phyloP scores from a whole-genome alignment of 1,284 basidiomycete genomes.

The Cryptococcus sp. region DNA sequence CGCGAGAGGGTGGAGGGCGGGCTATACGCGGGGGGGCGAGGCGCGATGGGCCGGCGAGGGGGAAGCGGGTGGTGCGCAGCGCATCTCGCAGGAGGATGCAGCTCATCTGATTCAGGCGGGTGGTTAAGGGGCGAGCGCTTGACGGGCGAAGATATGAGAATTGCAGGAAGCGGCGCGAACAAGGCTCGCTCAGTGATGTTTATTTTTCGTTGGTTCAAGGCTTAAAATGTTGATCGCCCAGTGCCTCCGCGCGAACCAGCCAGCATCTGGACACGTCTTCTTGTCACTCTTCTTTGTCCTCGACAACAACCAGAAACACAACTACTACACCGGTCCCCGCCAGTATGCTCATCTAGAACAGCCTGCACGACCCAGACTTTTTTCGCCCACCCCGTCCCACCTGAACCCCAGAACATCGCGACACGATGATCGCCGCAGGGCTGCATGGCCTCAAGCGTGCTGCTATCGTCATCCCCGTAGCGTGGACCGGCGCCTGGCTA shows the following conservation, averaged over 20 bases:
- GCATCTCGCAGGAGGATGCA: constrained; percentile 3
- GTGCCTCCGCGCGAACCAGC: too few species aligned
- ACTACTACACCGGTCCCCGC: too few species aligned
- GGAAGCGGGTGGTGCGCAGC: not conserved
- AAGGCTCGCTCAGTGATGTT: not conserved
- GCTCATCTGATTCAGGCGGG: constrained; percentile 2
- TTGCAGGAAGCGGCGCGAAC: not conserved
- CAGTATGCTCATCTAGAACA: too few species aligned
- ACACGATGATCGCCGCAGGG: constrained; percentile 8
- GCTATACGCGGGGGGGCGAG: not conserved
- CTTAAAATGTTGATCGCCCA: not conserved
- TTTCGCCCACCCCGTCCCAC: not conserved
- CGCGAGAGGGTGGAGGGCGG: not conserved
- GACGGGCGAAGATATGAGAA: not conserved
- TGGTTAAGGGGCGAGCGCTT: not conserved
- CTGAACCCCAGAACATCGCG: not conserved
- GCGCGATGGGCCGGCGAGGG: constrained; percentile 4
- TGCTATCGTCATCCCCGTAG: constrained; percentile 39
- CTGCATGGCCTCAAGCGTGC: constrained; percentile 29
- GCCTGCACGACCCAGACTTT: not conserved
- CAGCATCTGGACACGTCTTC: too few species aligned
- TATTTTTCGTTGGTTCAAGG: not conserved
- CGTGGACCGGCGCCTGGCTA: constrained; percentile 44
- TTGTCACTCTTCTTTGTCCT: too few species aligned
- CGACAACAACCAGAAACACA: too few species aligned